A percentile compares a stretch with the other conserved stretches of the same genome.
These are phyloP conservation scores for Microbotryum intermedium DNA, from an alignment of 1,284 basidiomycete genomes.

Conservation along the genomic window DNA sequence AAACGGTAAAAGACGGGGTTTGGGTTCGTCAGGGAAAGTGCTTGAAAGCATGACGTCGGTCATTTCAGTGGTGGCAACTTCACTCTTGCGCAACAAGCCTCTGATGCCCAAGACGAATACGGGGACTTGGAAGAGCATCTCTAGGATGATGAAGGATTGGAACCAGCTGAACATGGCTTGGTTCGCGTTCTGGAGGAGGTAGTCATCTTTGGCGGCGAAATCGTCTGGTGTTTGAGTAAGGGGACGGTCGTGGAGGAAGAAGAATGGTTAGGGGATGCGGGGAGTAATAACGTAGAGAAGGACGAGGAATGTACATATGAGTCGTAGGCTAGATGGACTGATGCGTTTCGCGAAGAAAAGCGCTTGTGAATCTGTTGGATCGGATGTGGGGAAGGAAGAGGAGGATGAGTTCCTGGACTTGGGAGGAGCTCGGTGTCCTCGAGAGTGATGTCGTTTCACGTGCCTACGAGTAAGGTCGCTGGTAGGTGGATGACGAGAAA, in stretches of 20 bases:
- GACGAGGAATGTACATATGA: constrained; percentile 6
- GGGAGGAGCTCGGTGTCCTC: not conserved
- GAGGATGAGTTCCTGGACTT: not conserved
- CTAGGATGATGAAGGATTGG: constrained; percentile 54
- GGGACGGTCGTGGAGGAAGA: constrained; percentile 48
- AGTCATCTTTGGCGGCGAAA: constrained; percentile 45
- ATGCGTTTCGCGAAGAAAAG: constrained; percentile 52
- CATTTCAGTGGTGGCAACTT: constrained; percentile 27
- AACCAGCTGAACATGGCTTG: constrained; percentile 50
- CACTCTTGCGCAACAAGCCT: constrained; percentile 53
- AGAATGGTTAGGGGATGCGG: too few relatives aligned
- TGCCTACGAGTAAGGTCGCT: constrained; percentile 50
- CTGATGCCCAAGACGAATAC: constrained; percentile 60
- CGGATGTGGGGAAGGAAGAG: not conserved
- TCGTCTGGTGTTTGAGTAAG: not conserved
- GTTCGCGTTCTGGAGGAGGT: constrained; percentile 51
- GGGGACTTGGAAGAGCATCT: constrained; percentile 65
- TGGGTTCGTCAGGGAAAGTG: not conserved
- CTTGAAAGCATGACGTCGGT: too few relatives aligned
- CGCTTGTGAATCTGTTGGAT: constrained; percentile 50
- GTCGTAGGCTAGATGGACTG: constrained; percentile 16
- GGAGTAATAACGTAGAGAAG: too few relatives aligned
- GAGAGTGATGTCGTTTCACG: not conserved
- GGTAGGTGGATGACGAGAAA: constrained; percentile 50
- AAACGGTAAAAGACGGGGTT: too few relatives aligned